Evolutionary conservation across 352 stramenopile species (phyloP), one percentile per base, ranked within the genome.

Genomic region (Phytophthora capsici): DNA sequence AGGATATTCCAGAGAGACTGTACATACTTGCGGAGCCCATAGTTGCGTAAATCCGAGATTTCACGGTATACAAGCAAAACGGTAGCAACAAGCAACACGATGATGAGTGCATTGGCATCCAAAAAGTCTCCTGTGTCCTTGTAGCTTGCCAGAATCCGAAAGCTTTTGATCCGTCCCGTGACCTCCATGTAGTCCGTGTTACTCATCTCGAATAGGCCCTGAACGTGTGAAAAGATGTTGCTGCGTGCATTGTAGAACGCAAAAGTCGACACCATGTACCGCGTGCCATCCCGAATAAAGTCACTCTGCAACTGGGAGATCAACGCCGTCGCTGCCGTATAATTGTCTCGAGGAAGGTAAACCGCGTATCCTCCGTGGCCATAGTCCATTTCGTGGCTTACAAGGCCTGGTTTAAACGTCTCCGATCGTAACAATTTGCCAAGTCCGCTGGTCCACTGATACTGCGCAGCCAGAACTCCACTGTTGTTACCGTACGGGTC

Each of bases 1-100:
- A 94, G 76, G 9, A 91, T 14, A 43, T 94, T 94, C 85, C 85
- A 94, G 9, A 94, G 75, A 45, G 82, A 91, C 7, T 94, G 71
- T 4, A 90, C 36, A 57, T 94, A 94, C 60, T 84, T 88, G 13
- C 55, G 53, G 13, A 89, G 19, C 2, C 85, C 85, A 30, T 68
- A 75, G 54, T 73, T 74, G 32, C 67, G 71, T 52, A 90, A 43
- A 40, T 89, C 80, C 1, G 71, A 64, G 17, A 92, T 30, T 53
- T 94, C 83, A 25, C 80, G 77, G 17, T 73, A 80, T 12, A 84
- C 37, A 1, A 91, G 76, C 32, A 75, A 70, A 23, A 91, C 13
- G 4, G 78, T 86, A 19, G 77, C 75, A 32, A 86, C 16, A 2
- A 84, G 46, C 32, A 94, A 49, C 49, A 92, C 75, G 51, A 92